A percentile compares a stretch with the other conserved stretches of the same genome.
Conservation (phyloP, 345 rosid genomes). For the Pistacia integerrima region DNA sequence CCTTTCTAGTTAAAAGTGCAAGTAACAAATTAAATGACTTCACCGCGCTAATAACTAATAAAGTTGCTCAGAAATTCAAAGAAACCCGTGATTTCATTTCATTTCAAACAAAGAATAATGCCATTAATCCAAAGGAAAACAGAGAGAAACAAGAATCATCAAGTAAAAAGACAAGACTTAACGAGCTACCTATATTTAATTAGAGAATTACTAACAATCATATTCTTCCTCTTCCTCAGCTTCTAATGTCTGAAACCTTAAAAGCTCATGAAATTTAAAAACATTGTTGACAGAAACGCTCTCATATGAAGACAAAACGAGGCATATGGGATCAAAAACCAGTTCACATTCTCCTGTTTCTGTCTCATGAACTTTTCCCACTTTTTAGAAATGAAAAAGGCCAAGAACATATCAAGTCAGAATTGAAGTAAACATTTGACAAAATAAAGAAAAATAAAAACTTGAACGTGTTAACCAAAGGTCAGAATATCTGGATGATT, state of each 20-base stretch:
- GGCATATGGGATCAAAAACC: constrained; percentile 16
- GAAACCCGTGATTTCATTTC: constrained; percentile 5
- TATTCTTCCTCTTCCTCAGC: not conserved
- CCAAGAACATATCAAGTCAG: not conserved
- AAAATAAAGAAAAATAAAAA: not conserved
- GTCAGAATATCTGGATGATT: constrained; percentile 7
- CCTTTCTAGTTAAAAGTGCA: not conserved
- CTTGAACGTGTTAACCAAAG: constrained; percentile 3
- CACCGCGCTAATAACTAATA: not conserved
- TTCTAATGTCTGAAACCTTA: constrained; percentile 2
- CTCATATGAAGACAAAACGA: constrained; percentile 8
- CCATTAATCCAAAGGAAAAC: too few relatives aligned
- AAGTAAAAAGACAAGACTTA: not conserved
- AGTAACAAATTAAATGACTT: not conserved
- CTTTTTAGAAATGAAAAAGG: not conserved
- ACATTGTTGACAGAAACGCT: not conserved
- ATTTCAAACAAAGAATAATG: not conserved
- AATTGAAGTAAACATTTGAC: constrained; percentile 6
- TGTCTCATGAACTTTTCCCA: not conserved
- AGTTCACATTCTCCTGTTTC: not conserved
- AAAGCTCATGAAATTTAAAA: not conserved
- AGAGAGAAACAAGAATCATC: not conserved
- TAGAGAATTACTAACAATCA: constrained; percentile 9
- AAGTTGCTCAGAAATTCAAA: not conserved
- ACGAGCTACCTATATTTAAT: not conserved